Conservation (phyloP, 495 filamentous ascomycete species). For the Symbiotaphrina buchneri region DNA sequence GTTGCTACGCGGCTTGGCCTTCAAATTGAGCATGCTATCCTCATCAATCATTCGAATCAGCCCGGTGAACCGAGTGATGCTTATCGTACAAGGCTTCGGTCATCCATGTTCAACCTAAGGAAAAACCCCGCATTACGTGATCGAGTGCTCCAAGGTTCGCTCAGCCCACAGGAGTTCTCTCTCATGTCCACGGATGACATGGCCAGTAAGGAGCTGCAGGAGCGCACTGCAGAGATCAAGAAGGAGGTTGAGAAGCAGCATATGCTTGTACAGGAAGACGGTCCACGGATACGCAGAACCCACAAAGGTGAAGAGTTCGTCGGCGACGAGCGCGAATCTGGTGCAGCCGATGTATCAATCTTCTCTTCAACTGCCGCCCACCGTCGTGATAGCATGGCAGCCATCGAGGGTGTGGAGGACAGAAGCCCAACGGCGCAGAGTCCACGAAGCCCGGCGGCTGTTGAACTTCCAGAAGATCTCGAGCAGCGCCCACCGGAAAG, state of each 20-base stretch:
- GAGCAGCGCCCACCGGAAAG: conserved; percentile 1
- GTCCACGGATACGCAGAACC: conserved; percentile 66
- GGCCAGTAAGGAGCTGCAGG: conserved; percentile 73
- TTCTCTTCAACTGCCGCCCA: conserved; percentile 18
- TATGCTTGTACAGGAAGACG: conserved; percentile 53
- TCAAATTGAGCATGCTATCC: conserved; percentile 52
- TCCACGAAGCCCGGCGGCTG: conserved; percentile 4
- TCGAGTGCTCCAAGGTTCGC: conserved; percentile 43
- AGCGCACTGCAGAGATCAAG: conserved; percentile 48
- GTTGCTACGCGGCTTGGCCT: conserved; percentile 34
- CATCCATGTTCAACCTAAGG: conserved; percentile 65
- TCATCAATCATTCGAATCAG: conserved; percentile 27
- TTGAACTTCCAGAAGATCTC: conserved; percentile 12
- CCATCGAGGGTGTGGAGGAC: conserved; percentile 1
- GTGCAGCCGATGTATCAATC: conserved; percentile 20
- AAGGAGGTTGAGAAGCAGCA: conserved; percentile 72
- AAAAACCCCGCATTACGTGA: conserved; percentile 57
- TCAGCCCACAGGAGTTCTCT: conserved; percentile 51
- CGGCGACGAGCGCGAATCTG: conserved; percentile 33
- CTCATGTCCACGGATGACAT: conserved; percentile 75
- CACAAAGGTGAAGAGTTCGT: conserved; percentile 92
- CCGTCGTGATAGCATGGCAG: conserved; percentile 13
- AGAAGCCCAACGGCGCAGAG: conserved; percentile 8
- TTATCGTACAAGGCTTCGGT: conserved; percentile 34
- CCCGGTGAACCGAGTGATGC: conserved; percentile 23